Conservation (phyloP, 352 stramenopile species). For the Globisporangium spinosum region DNA sequence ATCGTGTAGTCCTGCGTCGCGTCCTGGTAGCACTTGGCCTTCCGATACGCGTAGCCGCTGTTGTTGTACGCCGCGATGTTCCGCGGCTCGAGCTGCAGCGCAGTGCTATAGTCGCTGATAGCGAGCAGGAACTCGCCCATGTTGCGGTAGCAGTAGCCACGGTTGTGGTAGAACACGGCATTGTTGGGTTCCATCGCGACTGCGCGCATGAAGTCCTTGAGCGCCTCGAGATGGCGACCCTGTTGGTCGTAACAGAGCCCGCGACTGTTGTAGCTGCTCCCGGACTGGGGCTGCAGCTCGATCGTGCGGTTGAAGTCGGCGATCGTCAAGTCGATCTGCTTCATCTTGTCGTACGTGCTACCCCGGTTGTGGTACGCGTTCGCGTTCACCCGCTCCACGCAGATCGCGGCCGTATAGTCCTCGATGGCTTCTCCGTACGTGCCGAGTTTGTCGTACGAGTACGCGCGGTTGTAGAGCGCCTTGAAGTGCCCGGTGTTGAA, state of each 20-base stretch:
- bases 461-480: constrained; percentile 86
- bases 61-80: constrained; percentile 85
- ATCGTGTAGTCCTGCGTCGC: constrained; percentile 76
- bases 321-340: constrained; percentile 50
- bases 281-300: constrained; percentile 44
- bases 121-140: constrained; percentile 69
- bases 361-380: constrained; percentile 85
- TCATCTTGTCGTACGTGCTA: constrained; percentile 80
- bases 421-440: constrained; percentile 54
- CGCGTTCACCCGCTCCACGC: constrained; percentile 63
- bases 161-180: constrained; percentile 83
- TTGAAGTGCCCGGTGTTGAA: constrained; percentile 83
- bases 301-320: constrained; percentile 70
- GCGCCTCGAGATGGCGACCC: constrained; percentile 50
- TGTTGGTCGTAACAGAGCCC: constrained; percentile 76
- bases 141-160: constrained; percentile 81
- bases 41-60: constrained; percentile 79
- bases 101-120: constrained; percentile 63
- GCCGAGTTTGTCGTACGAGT: constrained; percentile 82
- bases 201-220: constrained; percentile 70
- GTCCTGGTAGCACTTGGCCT: constrained; percentile 58
- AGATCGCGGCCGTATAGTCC: constrained; percentile 76
- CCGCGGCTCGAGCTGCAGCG: constrained; percentile 53
- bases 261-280: constrained; percentile 81
- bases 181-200: constrained; percentile 67